These are phyloP conservation scores for Cordia subcordata DNA, from an alignment of 257 asterid species.

Conservation along the genomic window DNA sequence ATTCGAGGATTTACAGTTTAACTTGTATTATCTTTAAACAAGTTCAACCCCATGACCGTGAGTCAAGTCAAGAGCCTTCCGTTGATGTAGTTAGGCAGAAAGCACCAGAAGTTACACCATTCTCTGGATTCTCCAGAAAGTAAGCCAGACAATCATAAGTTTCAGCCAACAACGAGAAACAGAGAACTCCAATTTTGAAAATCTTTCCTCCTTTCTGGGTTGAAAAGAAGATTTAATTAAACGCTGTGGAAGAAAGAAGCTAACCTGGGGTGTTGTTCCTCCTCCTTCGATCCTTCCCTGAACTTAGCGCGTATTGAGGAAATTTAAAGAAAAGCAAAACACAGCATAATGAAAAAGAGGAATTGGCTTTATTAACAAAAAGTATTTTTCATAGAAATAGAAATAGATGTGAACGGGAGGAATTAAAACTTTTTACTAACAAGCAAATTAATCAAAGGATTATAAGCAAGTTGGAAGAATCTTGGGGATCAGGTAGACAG, in stretches of 20 bases:
- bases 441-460: too few species aligned
- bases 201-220: not conserved
- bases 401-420: not conserved
- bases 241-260: slow-evolving; percentile 11
- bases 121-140: too few species aligned
- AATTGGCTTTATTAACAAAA: not conserved
- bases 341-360: slow-evolving; percentile 4
- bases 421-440: not conserved
- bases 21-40: too few species aligned
- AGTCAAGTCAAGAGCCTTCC: too few species aligned
- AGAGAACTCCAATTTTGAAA: not conserved
- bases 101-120: too few species aligned
- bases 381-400: not conserved
- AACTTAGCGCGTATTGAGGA: slow-evolving; percentile 12
- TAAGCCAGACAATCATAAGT: too few species aligned
- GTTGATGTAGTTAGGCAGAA: too few species aligned
- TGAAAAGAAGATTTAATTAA: slow-evolving; percentile 1
- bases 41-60: too few species aligned
- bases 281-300: slow-evolving; percentile 21
- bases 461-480: too few species aligned
- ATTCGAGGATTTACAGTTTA: too few species aligned
- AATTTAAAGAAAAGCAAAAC: slow-evolving; percentile 17
- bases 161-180: too few species aligned
- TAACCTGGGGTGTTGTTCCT: slow-evolving; percentile 19
- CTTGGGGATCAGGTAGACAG: too few species aligned